A percentile compares a stretch with the other conserved stretches of the same genome.
These are phyloP conservation scores for Pholiota microspora DNA, from an alignment of 768 basidiomycete genomes.

Conservation along the genomic window DNA sequence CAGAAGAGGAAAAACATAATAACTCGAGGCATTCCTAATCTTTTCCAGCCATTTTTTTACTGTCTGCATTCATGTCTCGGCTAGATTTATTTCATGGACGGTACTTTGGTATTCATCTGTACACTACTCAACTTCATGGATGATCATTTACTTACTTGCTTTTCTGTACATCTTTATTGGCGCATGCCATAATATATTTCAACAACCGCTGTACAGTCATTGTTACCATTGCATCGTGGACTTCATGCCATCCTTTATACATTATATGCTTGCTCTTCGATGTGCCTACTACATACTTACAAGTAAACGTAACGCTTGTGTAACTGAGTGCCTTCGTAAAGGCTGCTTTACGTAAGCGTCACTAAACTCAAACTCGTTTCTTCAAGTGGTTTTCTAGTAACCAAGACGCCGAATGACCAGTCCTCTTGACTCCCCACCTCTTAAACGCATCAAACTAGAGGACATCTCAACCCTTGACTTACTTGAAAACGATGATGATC, in stretches of 20 bases:
- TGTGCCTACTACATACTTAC: not conserved
- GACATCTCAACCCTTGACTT: not conserved
- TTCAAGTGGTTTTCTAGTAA: not conserved
- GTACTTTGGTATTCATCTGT: conserved; percentile 15
- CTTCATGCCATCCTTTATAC: not conserved
- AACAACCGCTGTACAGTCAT: not conserved
- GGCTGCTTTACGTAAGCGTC: not conserved
- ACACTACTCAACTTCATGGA: conserved; percentile 12
- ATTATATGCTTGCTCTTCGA: not conserved
- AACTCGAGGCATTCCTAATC: conserved; percentile 7
- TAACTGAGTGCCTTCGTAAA: too few species aligned
- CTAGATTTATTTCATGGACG: conserved; percentile 7
- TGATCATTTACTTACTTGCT: conserved; percentile 10
- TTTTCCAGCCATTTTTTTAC: conserved; percentile 5
- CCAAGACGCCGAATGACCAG: conserved; percentile 9
- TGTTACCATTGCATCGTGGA: not conserved
- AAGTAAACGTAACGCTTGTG: too few species aligned
- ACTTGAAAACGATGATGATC: not conserved
- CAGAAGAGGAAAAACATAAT: conserved; percentile 19
- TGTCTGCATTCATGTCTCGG: conserved; percentile 3
- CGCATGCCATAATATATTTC: conserved; percentile 3
- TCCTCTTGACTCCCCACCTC: conserved; percentile 24
- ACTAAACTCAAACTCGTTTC: too few species aligned
- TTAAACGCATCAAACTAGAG: conserved; percentile 34
- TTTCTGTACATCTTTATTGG: conserved; percentile 8